A percentile compares a stretch with the other conserved stretches of the same genome.
phyloP scores from a whole-genome alignment of 441 rosid species.

The Brassica balearica region DNA sequence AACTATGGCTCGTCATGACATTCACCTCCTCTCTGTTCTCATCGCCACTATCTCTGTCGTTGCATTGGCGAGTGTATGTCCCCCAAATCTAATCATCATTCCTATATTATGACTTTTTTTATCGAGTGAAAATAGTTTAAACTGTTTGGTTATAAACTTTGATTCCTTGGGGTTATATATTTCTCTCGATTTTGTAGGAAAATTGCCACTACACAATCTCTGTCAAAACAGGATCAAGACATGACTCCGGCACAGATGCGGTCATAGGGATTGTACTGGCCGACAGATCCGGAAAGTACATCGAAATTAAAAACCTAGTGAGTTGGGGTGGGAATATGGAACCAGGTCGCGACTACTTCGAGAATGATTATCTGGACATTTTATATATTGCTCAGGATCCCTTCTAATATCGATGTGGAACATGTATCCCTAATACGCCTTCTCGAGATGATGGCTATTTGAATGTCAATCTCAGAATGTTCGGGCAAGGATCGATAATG shows the following conservation, averaged over 20 bases:
- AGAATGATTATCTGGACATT: neutral
- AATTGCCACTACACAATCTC: neutral
- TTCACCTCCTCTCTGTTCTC: neutral
- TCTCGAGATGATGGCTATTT: too few species aligned
- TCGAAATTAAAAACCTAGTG: neutral
- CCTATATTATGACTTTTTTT: neutral
- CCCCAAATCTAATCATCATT: neutral
- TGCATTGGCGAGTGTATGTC: neutral
- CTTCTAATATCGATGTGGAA: too few species aligned
- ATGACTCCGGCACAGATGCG: neutral
- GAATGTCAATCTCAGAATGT: too few species aligned
- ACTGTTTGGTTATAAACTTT: neutral
- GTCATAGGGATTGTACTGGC: neutral
- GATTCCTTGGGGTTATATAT: neutral
- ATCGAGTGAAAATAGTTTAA: neutral
- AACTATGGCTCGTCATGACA: constrained; percentile 2
- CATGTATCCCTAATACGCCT: too few species aligned
- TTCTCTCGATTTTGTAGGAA: neutral
- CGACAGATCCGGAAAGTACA: neutral
- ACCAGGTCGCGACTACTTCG: neutral
- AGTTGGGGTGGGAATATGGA: neutral
- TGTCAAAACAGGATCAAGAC: neutral
- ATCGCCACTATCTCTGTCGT: neutral
- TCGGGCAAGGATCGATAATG: too few species aligned
- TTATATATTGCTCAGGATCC: too few species aligned